Evolutionary conservation across 768 basidiomycete species (phyloP).

Genomic region (Boletales sp.): DNA sequence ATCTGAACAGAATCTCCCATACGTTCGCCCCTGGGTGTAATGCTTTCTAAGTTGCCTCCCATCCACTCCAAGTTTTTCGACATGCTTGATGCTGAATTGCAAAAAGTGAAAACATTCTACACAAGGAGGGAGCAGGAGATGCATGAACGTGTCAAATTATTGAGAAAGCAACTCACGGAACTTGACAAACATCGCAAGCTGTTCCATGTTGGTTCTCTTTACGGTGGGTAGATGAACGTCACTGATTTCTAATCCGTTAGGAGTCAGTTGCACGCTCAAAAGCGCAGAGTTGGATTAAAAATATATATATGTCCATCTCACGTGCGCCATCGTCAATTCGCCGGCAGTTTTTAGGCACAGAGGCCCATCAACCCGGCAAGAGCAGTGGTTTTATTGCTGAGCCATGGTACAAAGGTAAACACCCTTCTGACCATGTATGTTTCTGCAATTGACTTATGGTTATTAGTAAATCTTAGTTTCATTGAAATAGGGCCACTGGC

Average conservation of each 20-base stretch:
- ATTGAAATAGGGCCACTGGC: background rate
- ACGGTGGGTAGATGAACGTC: background rate
- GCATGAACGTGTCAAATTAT: slow-evolving; percentile 39
- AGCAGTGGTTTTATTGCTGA: slow-evolving; percentile 1
- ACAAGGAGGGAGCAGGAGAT: slow-evolving; percentile 63
- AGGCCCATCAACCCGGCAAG: background rate
- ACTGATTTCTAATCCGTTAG: slow-evolving; percentile 9
- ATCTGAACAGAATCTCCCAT: slow-evolving; percentile 12
- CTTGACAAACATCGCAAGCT: slow-evolving; percentile 64
- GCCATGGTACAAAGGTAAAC: slow-evolving; percentile 2
- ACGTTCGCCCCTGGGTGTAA: slow-evolving; percentile 38
- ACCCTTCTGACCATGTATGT: background rate
- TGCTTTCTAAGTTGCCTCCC: slow-evolving; percentile 55
- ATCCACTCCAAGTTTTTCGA: slow-evolving; percentile 72
- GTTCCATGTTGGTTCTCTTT: slow-evolving; percentile 45
- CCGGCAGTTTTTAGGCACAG: background rate
- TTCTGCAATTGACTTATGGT: background rate
- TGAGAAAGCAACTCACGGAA: slow-evolving; percentile 72
- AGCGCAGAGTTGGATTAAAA: slow-evolving; percentile 12
- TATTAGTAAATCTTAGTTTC: background rate
- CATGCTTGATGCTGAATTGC: slow-evolving; percentile 71
- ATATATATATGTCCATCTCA: slow-evolving; percentile 1
- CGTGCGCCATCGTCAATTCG: slow-evolving; percentile 4
- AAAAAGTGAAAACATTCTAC: slow-evolving; percentile 87
- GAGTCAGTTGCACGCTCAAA: slow-evolving; percentile 8